Evolutionary conservation across 2,329 filamentous ascomycete species (phyloP), one percentile per base, ranked within the genome.

Genomic region (Fusarium buxicola): DNA sequence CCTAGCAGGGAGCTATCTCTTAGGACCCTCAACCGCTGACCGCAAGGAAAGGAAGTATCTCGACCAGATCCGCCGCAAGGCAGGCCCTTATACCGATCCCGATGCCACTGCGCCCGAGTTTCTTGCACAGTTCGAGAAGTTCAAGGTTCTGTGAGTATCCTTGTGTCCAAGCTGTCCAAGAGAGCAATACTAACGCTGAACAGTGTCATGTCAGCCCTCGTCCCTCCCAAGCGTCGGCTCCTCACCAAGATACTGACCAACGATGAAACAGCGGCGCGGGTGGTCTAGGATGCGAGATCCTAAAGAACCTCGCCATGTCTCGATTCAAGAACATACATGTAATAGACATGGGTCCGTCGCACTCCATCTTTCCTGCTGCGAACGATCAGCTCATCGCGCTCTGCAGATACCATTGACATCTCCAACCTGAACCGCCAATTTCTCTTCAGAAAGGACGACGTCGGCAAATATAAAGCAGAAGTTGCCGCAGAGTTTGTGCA

Each of bases 351-450:
- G 92, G 91, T 90, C 78, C 56, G 82, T 74, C n/a, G 13, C 28
- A 18, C 10, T 35, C 39, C 27, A 15, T 21, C 32, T 31, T 28
- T 35, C 25, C 8, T 27, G 27, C 32, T 12, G 21, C 24, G 15
- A 28, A 49, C 34, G 21, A 52, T 39, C 32, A 13, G 45, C 65
- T 69, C 46, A 61, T 66, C 34, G 46, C 25, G 21, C 2, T 39
- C 38, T 39, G 9, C 66, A 92, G 93, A 99, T 77, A 99, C 94
- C 2, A 99, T 99, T 76, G 95, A 99, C 74, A 94, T 99, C 59
- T 97, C 94, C 46, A 99, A 99, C 75, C 85, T 99, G 18, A 99
- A 99, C 78, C 90, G 95, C 36, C 95, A 99, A 72, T 99, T 99
- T 73, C 87, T 99, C 57, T 99, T 99, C 78, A 92, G 95, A 18